Base-by-base conservation (phyloP, 2,329 filamentous ascomycete genomes). In the Colletotrichum sp. region DNA sequence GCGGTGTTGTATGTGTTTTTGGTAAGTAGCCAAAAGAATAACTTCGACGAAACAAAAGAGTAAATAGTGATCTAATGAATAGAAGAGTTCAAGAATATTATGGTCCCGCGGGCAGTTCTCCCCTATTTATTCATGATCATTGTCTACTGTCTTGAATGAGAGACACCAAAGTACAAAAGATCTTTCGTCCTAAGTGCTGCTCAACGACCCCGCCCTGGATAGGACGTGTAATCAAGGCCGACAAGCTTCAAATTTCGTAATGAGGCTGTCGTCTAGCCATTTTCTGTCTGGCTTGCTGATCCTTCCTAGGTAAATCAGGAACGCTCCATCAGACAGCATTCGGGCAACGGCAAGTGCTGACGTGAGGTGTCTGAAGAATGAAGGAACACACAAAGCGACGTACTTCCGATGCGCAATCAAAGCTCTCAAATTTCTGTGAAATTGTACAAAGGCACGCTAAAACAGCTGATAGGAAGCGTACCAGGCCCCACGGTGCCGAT, bases 331-430 rank as follows among this genome's bases (percentile, higher is more conserved):
- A 63, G 59, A 13, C 10, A 30, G n/a, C 59, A 18, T 12, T 36
- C 8, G 28, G 30, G n/a, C 13, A 26, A 16, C 24, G 8, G 18
- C 36, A 63, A 75, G 68, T 24, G 72, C 72, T 75, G 63, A 68
- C 62, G 63, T 75, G 72, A 75, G 72, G 44, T 52, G 44, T 52
- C 44, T 52, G 2, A 52, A 52, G 3, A 22, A 52, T n/a, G n/a
- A 8, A 52, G 44, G n/a, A 22, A 22, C 0, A 5, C 6, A 22
- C 44, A 52, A 52, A 55, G 32, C 32, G n/a, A n/a, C 18, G 26
- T 59, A 59, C 16, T 59, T 59, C 55, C 3, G 8, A 59, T 28
- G 26, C 13, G 5, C 22, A 24, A 44, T 12, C 24, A 34, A 64
- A 34, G 22, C 15, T 8, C n/a, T 52, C n/a, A 22, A 52, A 22